Percentiles rank a stretch among this genome's conserved stretches.
Conservation (phyloP, 345 rosid genomes). For the Acer yangbiense region DNA sequence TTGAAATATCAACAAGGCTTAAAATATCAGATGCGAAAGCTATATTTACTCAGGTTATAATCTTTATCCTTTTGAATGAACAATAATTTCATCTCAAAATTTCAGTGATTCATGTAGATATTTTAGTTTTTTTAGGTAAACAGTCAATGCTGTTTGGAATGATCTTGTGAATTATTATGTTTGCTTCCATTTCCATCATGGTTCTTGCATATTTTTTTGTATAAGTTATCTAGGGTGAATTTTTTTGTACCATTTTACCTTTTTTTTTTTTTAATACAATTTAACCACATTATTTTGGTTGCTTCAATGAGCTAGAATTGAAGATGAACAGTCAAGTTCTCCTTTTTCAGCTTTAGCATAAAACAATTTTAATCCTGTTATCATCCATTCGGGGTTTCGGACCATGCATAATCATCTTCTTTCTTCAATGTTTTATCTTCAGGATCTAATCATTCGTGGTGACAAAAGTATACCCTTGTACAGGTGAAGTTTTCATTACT, state of each 20-base stretch:
- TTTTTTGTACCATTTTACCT: not conserved
- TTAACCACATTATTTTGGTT: not conserved
- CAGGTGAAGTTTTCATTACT: constrained; percentile 58
- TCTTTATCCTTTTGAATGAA: not conserved
- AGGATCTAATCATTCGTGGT: constrained; percentile 92
- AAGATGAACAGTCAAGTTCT: not conserved
- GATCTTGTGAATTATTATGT: not conserved
- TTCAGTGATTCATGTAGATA: constrained; percentile 1
- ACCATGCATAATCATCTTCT: constrained; percentile 5
- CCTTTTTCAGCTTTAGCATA: not conserved
- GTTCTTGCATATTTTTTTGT: not conserved
- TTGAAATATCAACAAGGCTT: constrained; percentile 87
- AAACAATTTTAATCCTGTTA: not conserved
- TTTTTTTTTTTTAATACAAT: not conserved
- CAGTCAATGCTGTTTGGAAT: not conserved
- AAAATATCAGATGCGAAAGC: constrained; percentile 84
- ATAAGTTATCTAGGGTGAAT: not conserved
- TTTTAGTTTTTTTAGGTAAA: not conserved
- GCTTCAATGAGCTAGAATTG: not conserved
- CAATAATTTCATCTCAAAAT: not conserved
- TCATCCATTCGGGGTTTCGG: not conserved
- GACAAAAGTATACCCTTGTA: constrained; percentile 83
- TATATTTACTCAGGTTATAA: constrained; percentile 84
- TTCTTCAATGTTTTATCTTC: constrained; percentile 21
- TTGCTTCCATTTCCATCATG: not conserved